Base-by-base conservation (phyloP, 495 filamentous ascomycete genomes). In the Aspergillus incahuasiensis region DNA sequence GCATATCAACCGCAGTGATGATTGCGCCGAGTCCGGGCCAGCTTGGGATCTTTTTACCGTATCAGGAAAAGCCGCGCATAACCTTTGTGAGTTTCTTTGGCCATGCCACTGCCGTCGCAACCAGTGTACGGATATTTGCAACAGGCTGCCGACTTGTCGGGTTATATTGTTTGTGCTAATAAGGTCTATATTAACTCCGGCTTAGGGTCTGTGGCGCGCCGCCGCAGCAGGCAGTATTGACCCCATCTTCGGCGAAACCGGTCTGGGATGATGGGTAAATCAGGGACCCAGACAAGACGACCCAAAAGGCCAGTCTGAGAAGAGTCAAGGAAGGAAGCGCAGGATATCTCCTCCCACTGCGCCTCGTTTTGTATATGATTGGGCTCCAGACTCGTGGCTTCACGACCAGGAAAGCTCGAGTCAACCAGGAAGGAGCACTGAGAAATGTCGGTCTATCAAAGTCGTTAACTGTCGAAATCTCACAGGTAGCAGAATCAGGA, bases 341-440 rank as follows among this genome's bases (percentile, higher is more conserved):
- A 97, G 19, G 79, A 73, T 21, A 96, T 68, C 32, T 74, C 71
- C 55, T 92, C 83, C 94, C 94, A 97, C 7, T 79, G 77, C 11
- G 81, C 66, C 41, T 67, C 68, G 58, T 96, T 86, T 8, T 83
- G 70, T 8, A 86, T 73, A 59, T 92, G 92, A 58, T 87, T 76
- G 3, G 90, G 90, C 63, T 97, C 91, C 5, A 86, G 79, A 4
- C 75, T 71, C 16, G 82, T 76, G 11, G 71, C 55, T 13, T 68
- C 71, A 22, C 76, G 69, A 43, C 75, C 75, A 0, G 88, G 83
- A 59, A 92, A 92, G 53, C 86, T 84, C 3, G 90, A 94, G 67
- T 98, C 94, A 34, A 97, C 85, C 15, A 98, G 67, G 71, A 92
- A 97, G 20, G 82, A 79, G 64, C 95, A 97, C 42, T 82, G 75